These are phyloP conservation scores for Eucalyptus fibrosa DNA, from an alignment of 345 rosid genomes.

Conservation along the genomic window DNA sequence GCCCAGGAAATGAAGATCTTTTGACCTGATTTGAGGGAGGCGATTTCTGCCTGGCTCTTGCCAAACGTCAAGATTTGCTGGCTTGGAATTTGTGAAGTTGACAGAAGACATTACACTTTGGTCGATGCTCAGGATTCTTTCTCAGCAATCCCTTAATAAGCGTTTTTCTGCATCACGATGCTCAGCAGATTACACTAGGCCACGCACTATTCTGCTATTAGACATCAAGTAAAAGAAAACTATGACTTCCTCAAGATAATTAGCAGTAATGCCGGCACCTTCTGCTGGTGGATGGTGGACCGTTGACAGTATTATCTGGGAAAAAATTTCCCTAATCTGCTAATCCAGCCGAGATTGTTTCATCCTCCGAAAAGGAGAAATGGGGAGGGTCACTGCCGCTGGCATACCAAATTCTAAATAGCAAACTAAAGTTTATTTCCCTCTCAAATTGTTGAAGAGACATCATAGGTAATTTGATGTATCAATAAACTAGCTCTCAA, in stretches of 20 bases:
- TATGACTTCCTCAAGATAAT: background rate
- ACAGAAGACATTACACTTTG: too few species aligned
- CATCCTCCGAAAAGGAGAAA: background rate
- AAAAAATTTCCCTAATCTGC: background rate
- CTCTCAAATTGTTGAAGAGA: background rate
- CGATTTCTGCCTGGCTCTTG: slow-evolving; percentile 60
- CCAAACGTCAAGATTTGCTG: background rate
- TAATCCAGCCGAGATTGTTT: background rate
- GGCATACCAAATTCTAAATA: background rate
- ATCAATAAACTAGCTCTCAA: background rate
- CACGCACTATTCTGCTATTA: background rate
- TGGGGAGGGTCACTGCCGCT: background rate
- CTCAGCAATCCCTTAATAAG: slow-evolving; percentile 91
- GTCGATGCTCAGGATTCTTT: too few species aligned
- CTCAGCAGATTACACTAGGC: background rate
- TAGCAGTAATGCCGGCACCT: background rate
- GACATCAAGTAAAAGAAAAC: background rate
- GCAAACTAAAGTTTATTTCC: background rate
- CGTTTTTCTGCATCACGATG: slow-evolving; percentile 43
- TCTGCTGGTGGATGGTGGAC: background rate
- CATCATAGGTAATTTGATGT: background rate
- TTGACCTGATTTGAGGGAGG: slow-evolving; percentile 45
- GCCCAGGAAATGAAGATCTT: slow-evolving; percentile 10
- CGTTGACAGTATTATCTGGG: background rate
- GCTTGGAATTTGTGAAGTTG: background rate